Evolutionary conservation across 805 yeast genomes (phyloP), one percentile per base, ranked within the genome.

Genomic region (Cyberlindnera americana): DNA sequence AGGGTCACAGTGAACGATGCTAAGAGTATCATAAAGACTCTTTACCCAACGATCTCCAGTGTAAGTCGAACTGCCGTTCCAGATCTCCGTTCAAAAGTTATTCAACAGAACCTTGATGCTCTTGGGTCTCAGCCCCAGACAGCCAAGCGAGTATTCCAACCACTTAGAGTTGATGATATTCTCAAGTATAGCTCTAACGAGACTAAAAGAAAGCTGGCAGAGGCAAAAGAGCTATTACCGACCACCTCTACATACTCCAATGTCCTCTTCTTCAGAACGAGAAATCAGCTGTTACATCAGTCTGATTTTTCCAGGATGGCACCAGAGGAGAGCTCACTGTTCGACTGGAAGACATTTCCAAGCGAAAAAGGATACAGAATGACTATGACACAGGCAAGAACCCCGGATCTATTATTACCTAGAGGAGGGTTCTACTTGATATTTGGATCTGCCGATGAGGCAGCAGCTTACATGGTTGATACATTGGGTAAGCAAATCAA

Each of bases 381-480:
- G 36, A 57, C 58, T n/a, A 66, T 72, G 3, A 62, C 75, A 13
- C 70, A 77, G 41, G 73, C 74, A 11, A 56, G 89, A 37, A 64
- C 72, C 44, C 73, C 77, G 0, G 35, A 54, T 3, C 69, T 63
- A 14, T 53, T 82, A 18, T 46, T 60, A 27, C 69, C 73, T 21
- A 60, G 67, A 43, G 72, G 74, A 29, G 66, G 70, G 5, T 78
- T 77, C 54, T 81, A 72, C 53, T 56, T 83, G 25, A 54, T 76
- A 6, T 83, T 83, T 51, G 63, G 64, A 5, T 58, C 63, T 28
- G 53, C 57, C 27, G 63, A 66, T 19, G 71, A 69, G 15, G 86
- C 88, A 0, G 65, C 74, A 16, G 65, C 65, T 4, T 81, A 72
- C 54, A 67, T 65, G 57, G 52, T 65, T 16, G 84, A 78, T 47